Base-by-base conservation (phyloP, 192 early-diverging fungal species). In the Funneliformis geosporum region DNA sequence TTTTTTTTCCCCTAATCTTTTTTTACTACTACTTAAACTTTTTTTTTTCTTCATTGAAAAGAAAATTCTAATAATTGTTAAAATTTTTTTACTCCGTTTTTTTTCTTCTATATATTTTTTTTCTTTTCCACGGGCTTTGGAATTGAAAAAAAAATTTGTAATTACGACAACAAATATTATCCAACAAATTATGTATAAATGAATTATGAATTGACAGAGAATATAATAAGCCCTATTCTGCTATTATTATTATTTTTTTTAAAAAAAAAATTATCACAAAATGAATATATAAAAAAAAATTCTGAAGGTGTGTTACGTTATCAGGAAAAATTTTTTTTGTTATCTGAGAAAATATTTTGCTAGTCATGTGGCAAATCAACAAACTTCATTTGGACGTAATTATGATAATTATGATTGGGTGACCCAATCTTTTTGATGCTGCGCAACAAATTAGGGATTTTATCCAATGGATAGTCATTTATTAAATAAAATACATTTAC, bases 51-150 rank as follows among this genome's bases (percentile, higher is more conserved):
- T 2, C 55, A 66, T 65, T 18, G 16, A 46, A 12, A 14, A 42
- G 10, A 55, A 21, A 76, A 55, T 27, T 62, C 39, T 76, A 76
- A 76, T 62, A 43, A 60, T 59, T 42, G 70, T 67, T 67, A 67
- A 67, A 28, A 18, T 40, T 40, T 16, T 66, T 46, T n/a, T 27
- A 9, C n/a, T 25, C n/a, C 70, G 9, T 25, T 39, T 16, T 72
- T 47, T 72, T 72, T 72, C 25, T 47, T 39, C 40, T 42, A n/a
- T 68, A n/a, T 68, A 4, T 16, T 68, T 42, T 68, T 42, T 74
- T 74, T 74, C 23, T 59, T 25, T 33, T 64, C 43, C 46, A 42
- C 27, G 33, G 39, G 28, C 59, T 46, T 76, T 42, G 55, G 21
- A 62, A 10, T 61, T 21, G 16, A 40, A 62, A 42, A 33, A 43